Evolutionary conservation across 2,329 filamentous ascomycete genomes (phyloP), one percentile per base, ranked within the genome.

Genomic region (Alternaria postmessia): DNA sequence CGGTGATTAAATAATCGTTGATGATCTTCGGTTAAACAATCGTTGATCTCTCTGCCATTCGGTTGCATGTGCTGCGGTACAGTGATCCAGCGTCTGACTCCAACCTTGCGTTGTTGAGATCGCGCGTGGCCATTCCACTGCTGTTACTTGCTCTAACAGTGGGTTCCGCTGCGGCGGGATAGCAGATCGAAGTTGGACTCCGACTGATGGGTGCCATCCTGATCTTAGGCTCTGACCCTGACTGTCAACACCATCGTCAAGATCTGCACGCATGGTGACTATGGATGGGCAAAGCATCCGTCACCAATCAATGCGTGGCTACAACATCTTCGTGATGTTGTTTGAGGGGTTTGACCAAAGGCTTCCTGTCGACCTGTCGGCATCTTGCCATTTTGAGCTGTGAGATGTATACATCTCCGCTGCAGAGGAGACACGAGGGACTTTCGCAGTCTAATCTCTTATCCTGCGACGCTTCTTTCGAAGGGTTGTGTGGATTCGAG

Each of bases 341-440:
- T 12, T 30, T 30, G 28, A 30, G 28, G 28, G 28, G 11, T 30
- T 46, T 54, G 24, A 20, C 18, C n/a, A 5, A 24, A 42, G 6
- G 46, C 46, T 46, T 26, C 4, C 4, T 30, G 28, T 9, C 9
- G 28, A 30, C 9, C 11, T 30, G 11, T 12, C 28, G 28, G 9
- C 28, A 30, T 30, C 28, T 4, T 30, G 28, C 28, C 28, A 11
- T 11, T 5, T 4, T 30, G 28, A 11, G 28, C 28, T 52, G 57
- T 28, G 42, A 65, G 59, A 67, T 65, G 53, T 59, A 54, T 38
- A 51, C 38, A 59, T 52, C 53, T 62, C 46, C 9, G 59, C 41
- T 12, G 51, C 41, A 36, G 42, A 20, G 44, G 38, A 38, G 16
- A 28, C 42, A 36, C 30, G 39, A 57, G 24, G 26, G 39, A 22